Base-by-base conservation (phyloP, 2,329 filamentous ascomycete species). In the Boeremia exigua region DNA sequence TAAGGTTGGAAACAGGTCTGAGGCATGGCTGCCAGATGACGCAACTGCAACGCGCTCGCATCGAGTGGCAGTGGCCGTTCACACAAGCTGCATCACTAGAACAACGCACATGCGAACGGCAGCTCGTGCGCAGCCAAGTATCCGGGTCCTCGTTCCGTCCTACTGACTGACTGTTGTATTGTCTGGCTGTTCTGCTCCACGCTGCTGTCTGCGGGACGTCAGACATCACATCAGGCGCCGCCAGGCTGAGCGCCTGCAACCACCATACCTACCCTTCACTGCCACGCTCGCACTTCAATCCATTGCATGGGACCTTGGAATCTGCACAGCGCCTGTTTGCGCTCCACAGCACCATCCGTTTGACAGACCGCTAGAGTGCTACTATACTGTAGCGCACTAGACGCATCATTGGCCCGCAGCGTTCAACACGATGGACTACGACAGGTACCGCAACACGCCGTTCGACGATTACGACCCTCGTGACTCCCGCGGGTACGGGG, bases 361-460 rank as follows among this genome's bases (percentile, higher is more conserved):
- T 44, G 42, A 48, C 37, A 48, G 14, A 37, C 40, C 36, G 30
- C 47, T 51, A 51, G 47, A 43, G 32, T 23, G 34, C 42, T 38
- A 28, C 37, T 38, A 42, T 42, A 28, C 37, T 38, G 37, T 42
- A 33, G 30, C 37, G 42, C 43, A 43, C 53, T 57, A 57, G 15
- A 19, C 29, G 12, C 32, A 5, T 17, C 29, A 57, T 52, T 52
- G 54, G 54, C 38, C 32, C 15, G 14, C 39, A 40, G 32, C 48
- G 15, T 36, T 52, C 29, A 32, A 38, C 32, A 37, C 37, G 1
- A 57, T 57, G 54, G 54, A 57, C 37, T 79, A 79, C 70, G 74
- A 79, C 69, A 72, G 72, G 54, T 78, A 77, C 59, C 74, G 74
- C 63, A 60, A 46, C 60, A 56, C 58, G 25, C 45, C 59, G 23